Evolutionary conservation across 305 asterid genomes (phyloP).

Genomic region (Withania somnifera): DNA sequence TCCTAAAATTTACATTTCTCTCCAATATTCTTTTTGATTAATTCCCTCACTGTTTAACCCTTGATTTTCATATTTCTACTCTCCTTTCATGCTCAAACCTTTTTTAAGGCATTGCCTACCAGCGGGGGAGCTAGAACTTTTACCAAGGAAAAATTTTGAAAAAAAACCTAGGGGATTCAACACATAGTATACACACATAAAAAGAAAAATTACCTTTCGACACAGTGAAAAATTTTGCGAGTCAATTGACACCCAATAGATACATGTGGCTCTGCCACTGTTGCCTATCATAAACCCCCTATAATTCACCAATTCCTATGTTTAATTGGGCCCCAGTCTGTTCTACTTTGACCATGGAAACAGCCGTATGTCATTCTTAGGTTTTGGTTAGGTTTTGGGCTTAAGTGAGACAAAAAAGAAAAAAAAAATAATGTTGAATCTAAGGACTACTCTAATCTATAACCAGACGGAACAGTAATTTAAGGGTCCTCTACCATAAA

Average conservation of each 20-base stretch:
- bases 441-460: not conserved
- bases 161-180: too few relatives aligned
- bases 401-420: not conserved
- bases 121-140: too few relatives aligned
- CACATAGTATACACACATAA: too few relatives aligned
- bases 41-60: not conserved
- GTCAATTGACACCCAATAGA: too few relatives aligned
- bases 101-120: not conserved
- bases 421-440: not conserved
- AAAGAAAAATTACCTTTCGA: too few relatives aligned
- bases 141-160: too few relatives aligned
- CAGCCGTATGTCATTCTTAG: not conserved
- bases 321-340: not conserved
- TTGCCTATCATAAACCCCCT: not conserved
- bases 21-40: not conserved
- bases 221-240: too few relatives aligned
- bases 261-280: too few relatives aligned
- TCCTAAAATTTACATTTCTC: not conserved
- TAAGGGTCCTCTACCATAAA: not conserved
- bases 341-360: not conserved
- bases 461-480: not conserved
- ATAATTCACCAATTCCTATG: not conserved
- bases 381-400: not conserved
- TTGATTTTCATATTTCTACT: not conserved
- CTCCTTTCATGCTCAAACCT: not conserved